Percentiles rank a stretch among this genome's conserved stretches.
These are phyloP conservation scores for Cladophialophora chaetospira DNA, from an alignment of 2,329 filamentous ascomycete genomes.

Conservation along the genomic window DNA sequence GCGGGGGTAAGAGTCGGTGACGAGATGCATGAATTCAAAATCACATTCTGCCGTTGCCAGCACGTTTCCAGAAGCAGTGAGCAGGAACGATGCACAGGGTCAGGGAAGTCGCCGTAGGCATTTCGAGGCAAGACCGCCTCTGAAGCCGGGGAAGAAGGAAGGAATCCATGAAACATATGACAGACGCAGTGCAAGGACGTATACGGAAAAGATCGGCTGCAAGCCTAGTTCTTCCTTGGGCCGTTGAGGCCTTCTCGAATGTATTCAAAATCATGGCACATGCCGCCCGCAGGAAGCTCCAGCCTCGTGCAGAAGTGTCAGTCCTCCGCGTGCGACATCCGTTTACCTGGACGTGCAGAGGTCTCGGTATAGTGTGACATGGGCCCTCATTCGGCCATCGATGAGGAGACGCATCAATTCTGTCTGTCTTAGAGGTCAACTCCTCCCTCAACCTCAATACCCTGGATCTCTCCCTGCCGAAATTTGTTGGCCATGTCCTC, in stretches of 20 bases:
- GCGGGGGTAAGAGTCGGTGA: conserved; percentile 5
- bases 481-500: conserved; percentile 71
- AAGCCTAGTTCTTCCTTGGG: not conserved
- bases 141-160: not conserved
- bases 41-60: not conserved
- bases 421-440: conserved; percentile 9
- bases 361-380: not conserved
- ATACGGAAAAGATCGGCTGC: conserved; percentile 1
- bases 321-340: too few relatives aligned
- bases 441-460: conserved; percentile 40
- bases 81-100: not conserved
- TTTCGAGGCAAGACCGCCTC: not conserved
- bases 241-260: conserved; percentile 9
- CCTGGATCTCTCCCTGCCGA: conserved; percentile 52
- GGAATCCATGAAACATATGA: not conserved
- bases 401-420: not conserved
- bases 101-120: conserved; percentile 2
- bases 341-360: too few relatives aligned
- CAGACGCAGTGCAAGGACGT: not conserved
- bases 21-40: not conserved
- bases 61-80: not conserved
- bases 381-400: not conserved
- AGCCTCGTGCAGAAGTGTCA: not conserved
- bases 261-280: conserved; percentile 2
- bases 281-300: not conserved